Evolutionary conservation across 345 rosid genomes (phyloP), one percentile per base, ranked within the genome.

Genomic region (Citrus glauca): DNA sequence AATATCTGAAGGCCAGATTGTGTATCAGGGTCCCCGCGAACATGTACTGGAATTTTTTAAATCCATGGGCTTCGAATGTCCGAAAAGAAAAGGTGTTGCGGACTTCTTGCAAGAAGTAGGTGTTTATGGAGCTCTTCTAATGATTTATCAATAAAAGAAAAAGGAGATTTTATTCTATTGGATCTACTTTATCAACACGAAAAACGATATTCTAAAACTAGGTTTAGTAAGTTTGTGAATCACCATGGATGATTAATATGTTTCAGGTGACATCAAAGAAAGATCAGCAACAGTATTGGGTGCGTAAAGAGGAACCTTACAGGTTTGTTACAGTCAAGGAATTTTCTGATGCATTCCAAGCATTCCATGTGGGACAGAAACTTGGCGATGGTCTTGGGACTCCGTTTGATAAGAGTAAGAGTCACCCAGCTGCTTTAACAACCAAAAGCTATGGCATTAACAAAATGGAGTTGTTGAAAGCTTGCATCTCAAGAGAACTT

Each of bases 1-100:
- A 35, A 73, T 89, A 72, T 91, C 95, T 17, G 96, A 94, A 63
- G 94, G 98, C 5, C 88, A 77, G 74, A 48, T 70, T 70, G 60
- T 70, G 38, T 70, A 48, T 4, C 60, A 70, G 25, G 59, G 84
- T 66, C 76, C 84, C 9, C 77, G 84, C 38, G 84, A 82, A 38
- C 27, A 16, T 2, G 81, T 74, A 9, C 72, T 78, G 6, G 76
- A 74, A 6, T 82, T 82, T 64, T 82, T 82, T 24, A 63, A 82
- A 68, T 69, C 69, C 60, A 63, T 70, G 55, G 84, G 84, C 4
- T 82, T 82, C n/a, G 73, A 38, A 45, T 73, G 84, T 62, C 81
- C 81, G 0, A 75, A 73, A 53, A 81, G 84, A 70, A 81, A 81
- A 74, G 81, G 78, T 9, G 81, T 81, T 6, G 78, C 84, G 7